Evolutionary conservation across 2,329 filamentous ascomycete species (phyloP).

Genomic region (Grosmannia clavigera): DNA sequence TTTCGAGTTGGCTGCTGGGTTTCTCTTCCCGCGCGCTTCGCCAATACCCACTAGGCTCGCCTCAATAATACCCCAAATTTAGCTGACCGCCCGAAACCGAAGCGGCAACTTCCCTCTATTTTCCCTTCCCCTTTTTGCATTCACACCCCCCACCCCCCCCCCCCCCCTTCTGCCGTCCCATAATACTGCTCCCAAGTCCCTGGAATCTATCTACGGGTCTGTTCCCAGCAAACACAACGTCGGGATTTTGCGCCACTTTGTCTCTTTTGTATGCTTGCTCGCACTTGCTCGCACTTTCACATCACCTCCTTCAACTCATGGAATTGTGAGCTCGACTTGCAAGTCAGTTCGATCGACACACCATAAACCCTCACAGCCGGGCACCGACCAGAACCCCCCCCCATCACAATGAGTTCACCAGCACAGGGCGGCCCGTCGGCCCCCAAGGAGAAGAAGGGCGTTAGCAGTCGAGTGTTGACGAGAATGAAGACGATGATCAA

Average conservation of each 20-base stretch:
- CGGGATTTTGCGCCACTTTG: no score
- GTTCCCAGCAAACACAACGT: no score
- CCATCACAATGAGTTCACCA: slow-evolving; percentile 28
- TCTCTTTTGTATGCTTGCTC: no score
- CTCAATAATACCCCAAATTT: neutral
- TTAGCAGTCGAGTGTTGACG: slow-evolving; percentile 35
- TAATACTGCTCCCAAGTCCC: no score
- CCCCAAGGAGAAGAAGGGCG: slow-evolving; percentile 31
- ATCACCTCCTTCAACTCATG: neutral
- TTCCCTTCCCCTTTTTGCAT: no score
- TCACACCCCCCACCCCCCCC: no score
- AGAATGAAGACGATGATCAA: slow-evolving; percentile 39
- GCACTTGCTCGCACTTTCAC: neutral
- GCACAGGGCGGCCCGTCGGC: slow-evolving; percentile 24
- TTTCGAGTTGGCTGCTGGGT: neutral
- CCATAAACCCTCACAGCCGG: neutral
- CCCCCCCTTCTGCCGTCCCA: no score
- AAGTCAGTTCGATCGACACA: neutral
- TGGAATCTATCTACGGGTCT: no score
- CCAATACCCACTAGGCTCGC: neutral
- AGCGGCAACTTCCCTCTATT: neutral
- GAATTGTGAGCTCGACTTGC: neutral
- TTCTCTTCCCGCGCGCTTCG: neutral
- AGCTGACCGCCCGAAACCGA: neutral
- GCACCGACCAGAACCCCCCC: neutral